These are phyloP conservation scores for Blepharisma japonicum DNA, from an alignment of 73 alveolate genomes.

Conservation along the genomic window DNA sequence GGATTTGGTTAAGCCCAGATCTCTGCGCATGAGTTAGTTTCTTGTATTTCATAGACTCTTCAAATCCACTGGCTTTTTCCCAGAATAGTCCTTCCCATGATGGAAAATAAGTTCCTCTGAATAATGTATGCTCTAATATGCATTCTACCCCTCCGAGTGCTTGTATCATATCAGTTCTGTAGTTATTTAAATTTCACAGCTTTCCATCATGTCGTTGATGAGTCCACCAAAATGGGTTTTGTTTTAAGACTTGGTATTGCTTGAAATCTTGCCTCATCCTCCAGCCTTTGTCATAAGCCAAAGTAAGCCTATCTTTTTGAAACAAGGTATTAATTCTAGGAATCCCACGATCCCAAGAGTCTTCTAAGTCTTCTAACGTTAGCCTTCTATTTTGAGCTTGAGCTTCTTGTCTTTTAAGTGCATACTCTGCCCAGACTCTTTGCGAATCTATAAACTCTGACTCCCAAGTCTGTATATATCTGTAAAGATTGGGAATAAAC, in stretches of 20 bases:
- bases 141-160: constrained; percentile 99
- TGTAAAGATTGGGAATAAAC: constrained; percentile 98
- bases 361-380: constrained; percentile 98
- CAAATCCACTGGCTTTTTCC: constrained; percentile 98
- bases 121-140: constrained; percentile 98
- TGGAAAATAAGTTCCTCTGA: constrained; percentile 99
- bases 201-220: constrained; percentile 99
- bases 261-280: constrained; percentile 99
- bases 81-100: constrained; percentile 99
- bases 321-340: constrained; percentile 99
- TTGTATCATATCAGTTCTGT: constrained; percentile 99
- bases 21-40: constrained; percentile 99
- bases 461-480: constrained; percentile 99
- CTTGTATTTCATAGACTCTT: constrained; percentile 98
- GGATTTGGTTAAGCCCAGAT: constrained; percentile 98
- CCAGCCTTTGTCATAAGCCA: constrained; percentile 99
- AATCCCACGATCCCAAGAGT: constrained; percentile 99
- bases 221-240: constrained; percentile 99
- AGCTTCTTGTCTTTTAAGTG: constrained; percentile 99
- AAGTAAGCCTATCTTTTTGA: constrained; percentile 98
- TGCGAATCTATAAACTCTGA: constrained; percentile 98
- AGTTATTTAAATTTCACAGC: constrained; percentile 99
- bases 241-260: constrained; percentile 89
- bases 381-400: constrained; percentile 97
- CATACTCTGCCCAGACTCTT: constrained; percentile 99